Evolutionary conservation across 495 filamentous ascomycete species (phyloP), one percentile per base, ranked within the genome.

Genomic region (Aspergillus mulundensis): DNA sequence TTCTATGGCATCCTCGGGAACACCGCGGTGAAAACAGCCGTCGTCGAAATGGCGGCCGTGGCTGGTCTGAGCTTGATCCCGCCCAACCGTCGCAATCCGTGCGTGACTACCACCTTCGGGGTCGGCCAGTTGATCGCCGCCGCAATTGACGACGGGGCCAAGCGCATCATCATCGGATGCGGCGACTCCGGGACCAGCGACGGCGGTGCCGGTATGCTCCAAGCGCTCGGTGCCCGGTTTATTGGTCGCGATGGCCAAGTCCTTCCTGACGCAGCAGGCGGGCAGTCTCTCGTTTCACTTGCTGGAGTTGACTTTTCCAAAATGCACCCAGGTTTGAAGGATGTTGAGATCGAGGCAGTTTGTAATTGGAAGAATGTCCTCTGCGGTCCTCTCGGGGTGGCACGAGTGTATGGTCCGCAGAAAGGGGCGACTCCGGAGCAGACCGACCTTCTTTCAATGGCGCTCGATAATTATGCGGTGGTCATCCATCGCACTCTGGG

Each of bases 341-440:
- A 41, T 5, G 54, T 51, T 8, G 25, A 19, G 14, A 57, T 57
- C 18, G 46, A 57, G 39, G 54, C 41, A 8, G 54, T 41, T 24
- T 57, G 54, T 34, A 57, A 57, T 19, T 57, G 54, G 54, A 51
- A 51, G 25, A 57, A 57, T 25, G 39, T 57, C 38, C 47, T 57
- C 21, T 57, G 54, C 34, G 54, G 54, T 19, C 54, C 54, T 16
- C 5, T 21, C 11, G 54, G 54, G 2, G 54, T 57, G 5, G 54
- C 54, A 16, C 45, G 40, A n/a, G 47, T 57, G 5, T 57, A 57
- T 18, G 54, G 46, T 5, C 46, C 54, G 6, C 54, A 57, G 39
- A 57, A 57, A 18, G 54, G 54, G 1, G 54, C 54, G 1, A 32
- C 47, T 3, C 23, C 36, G 7, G 38, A 44, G 19, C 54, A 57